A percentile compares a stretch with the other conserved stretches of the same genome.
phyloP scores from a whole-genome alignment of 2,329 filamentous ascomycete species.

The Hypoxylon sp. region DNA sequence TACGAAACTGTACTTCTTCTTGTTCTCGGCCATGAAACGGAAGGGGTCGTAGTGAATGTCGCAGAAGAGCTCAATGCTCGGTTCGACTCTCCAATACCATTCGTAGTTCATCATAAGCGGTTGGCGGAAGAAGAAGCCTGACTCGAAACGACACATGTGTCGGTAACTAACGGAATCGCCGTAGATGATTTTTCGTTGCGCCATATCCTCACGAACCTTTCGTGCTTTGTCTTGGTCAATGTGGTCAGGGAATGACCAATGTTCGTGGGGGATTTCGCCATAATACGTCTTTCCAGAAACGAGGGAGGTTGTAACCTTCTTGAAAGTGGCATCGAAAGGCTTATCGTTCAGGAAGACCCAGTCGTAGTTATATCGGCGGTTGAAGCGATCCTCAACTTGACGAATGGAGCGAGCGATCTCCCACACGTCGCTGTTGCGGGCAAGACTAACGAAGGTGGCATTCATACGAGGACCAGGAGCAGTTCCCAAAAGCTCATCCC shows the following conservation, averaged over 20 bases:
- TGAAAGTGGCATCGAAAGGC: constrained; percentile 93
- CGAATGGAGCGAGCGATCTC: constrained; percentile 97
- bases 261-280: constrained; percentile 88
- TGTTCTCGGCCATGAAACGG: constrained; percentile 94
- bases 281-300: constrained; percentile 96
- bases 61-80: constrained; percentile 95
- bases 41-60: constrained; percentile 97
- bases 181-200: constrained; percentile 95
- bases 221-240: constrained; percentile 96
- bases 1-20: constrained; percentile 98
- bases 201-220: constrained; percentile 95
- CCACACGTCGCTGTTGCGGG: constrained; percentile 94
- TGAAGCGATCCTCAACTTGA: constrained; percentile 98
- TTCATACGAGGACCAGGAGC: constrained; percentile 85
- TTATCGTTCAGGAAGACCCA: constrained; percentile 99
- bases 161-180: constrained; percentile 97
- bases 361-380: constrained; percentile 95
- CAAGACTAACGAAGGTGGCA: constrained; percentile 96
- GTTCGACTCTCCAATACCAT: constrained; percentile 99
- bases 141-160: constrained; percentile 99
- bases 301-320: constrained; percentile 87
- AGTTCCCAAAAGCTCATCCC: constrained; percentile 66
- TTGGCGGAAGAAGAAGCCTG: constrained; percentile 99
- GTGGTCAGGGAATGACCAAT: constrained; percentile 97
- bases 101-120: constrained; percentile 95